Evolutionary conservation across 176 grass and related monocot species (phyloP).

Genomic region (Oryza longistaminata): DNA sequence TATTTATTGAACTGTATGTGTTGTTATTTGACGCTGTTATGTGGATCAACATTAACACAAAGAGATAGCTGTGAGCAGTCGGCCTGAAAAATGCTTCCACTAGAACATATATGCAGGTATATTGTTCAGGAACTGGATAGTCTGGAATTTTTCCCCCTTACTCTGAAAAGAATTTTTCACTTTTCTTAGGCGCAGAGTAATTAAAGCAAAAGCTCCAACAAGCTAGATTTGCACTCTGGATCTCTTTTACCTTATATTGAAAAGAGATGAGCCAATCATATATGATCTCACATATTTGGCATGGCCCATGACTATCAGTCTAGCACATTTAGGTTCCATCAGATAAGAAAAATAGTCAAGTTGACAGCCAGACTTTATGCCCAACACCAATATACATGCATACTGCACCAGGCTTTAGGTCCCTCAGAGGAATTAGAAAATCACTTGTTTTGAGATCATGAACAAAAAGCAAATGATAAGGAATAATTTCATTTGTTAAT

Average conservation of each 20-base stretch:
- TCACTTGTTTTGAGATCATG: conserved; percentile 33
- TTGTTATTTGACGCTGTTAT: neutral
- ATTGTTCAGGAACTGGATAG: conserved; percentile 14
- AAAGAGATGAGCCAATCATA: conserved; percentile 45
- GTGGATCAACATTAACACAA: neutral
- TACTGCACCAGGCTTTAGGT: conserved; percentile 25
- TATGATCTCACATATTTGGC: conserved; percentile 35
- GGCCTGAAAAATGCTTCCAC: neutral
- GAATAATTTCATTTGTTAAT: conserved; percentile 40
- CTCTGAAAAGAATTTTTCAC: neutral
- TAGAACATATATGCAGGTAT: neutral
- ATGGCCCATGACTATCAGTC: conserved; percentile 25
- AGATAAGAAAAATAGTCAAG: conserved; percentile 33
- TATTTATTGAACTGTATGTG: neutral
- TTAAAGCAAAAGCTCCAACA: conserved; percentile 36
- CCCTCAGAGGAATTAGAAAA: conserved; percentile 8
- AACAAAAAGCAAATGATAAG: conserved; percentile 47
- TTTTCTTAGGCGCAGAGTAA: conserved; percentile 29
- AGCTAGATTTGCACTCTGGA: conserved; percentile 42
- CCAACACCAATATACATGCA: conserved; percentile 32
- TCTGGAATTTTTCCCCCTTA: conserved; percentile 11
- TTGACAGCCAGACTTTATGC: conserved; percentile 48
- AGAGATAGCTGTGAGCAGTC: neutral
- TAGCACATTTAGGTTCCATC: conserved; percentile 33
- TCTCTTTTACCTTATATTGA: conserved; percentile 49